These are phyloP conservation scores for Mucor plumbeus DNA, from an alignment of 371 early-diverging fungal species.

Conservation along the genomic window DNA sequence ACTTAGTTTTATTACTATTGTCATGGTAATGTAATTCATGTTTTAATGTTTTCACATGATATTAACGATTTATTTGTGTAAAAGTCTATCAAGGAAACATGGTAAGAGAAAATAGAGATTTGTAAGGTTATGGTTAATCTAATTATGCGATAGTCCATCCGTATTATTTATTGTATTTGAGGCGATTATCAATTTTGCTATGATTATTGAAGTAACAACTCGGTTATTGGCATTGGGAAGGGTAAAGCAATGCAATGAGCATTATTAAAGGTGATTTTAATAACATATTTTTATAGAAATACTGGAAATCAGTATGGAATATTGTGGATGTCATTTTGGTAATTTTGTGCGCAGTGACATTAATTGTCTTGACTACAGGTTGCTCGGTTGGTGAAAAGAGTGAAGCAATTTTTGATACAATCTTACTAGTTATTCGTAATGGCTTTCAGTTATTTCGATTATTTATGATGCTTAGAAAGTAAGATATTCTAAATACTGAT, in stretches of 20 bases:
- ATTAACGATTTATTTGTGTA: background rate
- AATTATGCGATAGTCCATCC: slow-evolving; percentile 43
- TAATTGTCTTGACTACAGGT: slow-evolving; percentile 68
- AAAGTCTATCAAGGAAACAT: slow-evolving; percentile 50
- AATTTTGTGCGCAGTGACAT: slow-evolving; percentile 67
- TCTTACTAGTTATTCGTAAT: slow-evolving; percentile 75
- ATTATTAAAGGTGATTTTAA: background rate
- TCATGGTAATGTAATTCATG: slow-evolving; percentile 49
- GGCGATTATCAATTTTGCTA: slow-evolving; percentile 71
- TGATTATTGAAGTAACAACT: slow-evolving; percentile 76
- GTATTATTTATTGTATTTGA: slow-evolving; percentile 65
- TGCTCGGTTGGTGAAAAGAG: slow-evolving; percentile 62
- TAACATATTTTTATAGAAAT: slow-evolving; percentile 45
- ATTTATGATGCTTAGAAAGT: slow-evolving; percentile 75
- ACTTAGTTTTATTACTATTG: slow-evolving; percentile 67
- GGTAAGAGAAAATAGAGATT: slow-evolving; percentile 29
- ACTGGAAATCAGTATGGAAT: slow-evolving; percentile 80
- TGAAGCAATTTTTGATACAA: slow-evolving; percentile 74
- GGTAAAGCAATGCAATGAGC: slow-evolving; percentile 38
- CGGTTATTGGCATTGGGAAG: slow-evolving; percentile 72
- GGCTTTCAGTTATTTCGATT: slow-evolving; percentile 71
- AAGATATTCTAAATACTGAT: slow-evolving; percentile 23
- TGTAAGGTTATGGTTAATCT: background rate
- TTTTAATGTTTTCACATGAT: background rate
- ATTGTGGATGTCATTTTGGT: slow-evolving; percentile 73